Evolutionary conservation across 176 grass and related monocot species (phyloP).

Genomic region (Panicum miliaceum): DNA sequence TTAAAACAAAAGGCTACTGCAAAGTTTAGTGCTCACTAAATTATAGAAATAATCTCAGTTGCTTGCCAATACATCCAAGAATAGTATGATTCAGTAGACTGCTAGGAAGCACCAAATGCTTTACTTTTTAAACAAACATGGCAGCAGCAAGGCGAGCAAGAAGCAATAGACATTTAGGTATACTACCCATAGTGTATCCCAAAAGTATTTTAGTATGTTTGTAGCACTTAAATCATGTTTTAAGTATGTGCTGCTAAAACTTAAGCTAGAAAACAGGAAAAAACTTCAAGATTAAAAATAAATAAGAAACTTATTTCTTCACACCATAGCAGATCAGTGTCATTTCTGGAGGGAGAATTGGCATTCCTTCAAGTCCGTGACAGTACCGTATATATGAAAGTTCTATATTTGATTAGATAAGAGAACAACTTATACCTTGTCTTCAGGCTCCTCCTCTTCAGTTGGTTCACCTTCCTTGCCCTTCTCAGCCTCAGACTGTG

Average conservation of each 20-base stretch:
- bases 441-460: conserved; percentile 55
- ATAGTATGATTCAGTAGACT: not conserved
- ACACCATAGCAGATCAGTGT: not conserved
- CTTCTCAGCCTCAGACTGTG: conserved; percentile 36
- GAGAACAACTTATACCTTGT: conserved; percentile 52
- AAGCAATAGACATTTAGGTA: not conserved
- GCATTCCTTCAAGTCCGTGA: not conserved
- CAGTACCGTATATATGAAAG: not conserved
- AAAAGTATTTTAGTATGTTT: not conserved
- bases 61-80: not conserved
- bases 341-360: not conserved
- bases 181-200: too few species aligned
- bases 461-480: conserved; percentile 48
- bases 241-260: not conserved
- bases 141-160: not conserved
- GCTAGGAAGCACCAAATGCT: not conserved
- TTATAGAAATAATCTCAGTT: not conserved
- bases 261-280: not conserved
- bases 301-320: not conserved
- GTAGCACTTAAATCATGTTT: not conserved
- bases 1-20: not conserved
- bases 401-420: not conserved
- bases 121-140: not conserved
- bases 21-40: not conserved
- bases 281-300: not conserved